A percentile compares a stretch with the other conserved stretches of the same genome.
These are phyloP conservation scores for Dioscorea cayenensis DNA, from an alignment of 116 monocot genomes.

Conservation along the genomic window DNA sequence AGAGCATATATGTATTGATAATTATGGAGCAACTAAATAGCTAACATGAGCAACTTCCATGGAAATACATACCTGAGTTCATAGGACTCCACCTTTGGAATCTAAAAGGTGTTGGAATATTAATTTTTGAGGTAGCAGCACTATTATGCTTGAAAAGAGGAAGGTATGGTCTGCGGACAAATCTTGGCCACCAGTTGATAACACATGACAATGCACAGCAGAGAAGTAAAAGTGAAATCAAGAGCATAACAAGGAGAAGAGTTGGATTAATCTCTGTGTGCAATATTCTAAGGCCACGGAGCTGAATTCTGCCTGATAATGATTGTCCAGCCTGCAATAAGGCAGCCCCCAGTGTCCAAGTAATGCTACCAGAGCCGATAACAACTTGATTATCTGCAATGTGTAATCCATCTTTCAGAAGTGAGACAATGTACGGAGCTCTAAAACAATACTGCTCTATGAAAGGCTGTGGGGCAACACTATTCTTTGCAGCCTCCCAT, in stretches of 20 bases:
- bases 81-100: constrained; percentile 63
- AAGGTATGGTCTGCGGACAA: constrained; percentile 48
- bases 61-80: constrained; percentile 45
- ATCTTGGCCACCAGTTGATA: constrained; percentile 45
- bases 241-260: constrained; percentile 35
- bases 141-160: constrained; percentile 69
- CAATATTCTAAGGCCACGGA: constrained; percentile 42
- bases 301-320: constrained; percentile 45
- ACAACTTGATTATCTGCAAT: constrained; percentile 64
- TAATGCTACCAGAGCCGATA: constrained; percentile 90
- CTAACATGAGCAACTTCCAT: neutral
- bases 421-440: constrained; percentile 81
- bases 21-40: neutral
- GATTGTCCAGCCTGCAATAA: constrained; percentile 69
- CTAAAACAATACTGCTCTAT: constrained; percentile 98
- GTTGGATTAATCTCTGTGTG: constrained; percentile 25
- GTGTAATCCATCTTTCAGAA: constrained; percentile 88
- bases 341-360: constrained; percentile 95
- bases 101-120: constrained; percentile 36
- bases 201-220: constrained; percentile 45
- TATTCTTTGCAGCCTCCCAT: constrained; percentile 79
- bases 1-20: neutral
- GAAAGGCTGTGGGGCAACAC: constrained; percentile 88
- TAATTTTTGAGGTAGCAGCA: constrained; percentile 36
- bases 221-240: constrained; percentile 46